phyloP scores from a whole-genome alignment of 2,329 filamentous ascomycete genomes.

The Talaromyces piceae region DNA sequence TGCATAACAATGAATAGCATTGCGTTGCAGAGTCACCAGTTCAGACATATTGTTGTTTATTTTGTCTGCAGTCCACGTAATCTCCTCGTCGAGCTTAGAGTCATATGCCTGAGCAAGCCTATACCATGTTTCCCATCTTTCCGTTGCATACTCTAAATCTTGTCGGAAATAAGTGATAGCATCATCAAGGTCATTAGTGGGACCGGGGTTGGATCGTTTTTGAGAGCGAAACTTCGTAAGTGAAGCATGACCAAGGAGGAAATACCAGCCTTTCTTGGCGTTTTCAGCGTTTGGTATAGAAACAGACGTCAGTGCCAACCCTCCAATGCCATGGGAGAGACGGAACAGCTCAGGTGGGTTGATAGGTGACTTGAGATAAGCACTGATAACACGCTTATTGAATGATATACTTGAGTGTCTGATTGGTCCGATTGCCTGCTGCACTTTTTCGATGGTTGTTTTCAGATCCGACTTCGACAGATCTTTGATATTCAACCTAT shows the following conservation, averaged over 20 bases:
- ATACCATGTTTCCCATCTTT: constrained; percentile 88
- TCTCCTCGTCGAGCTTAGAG: constrained; percentile 76
- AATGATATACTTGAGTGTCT: constrained; percentile 77
- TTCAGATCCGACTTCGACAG: constrained; percentile 86
- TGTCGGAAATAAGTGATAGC: constrained; percentile 72
- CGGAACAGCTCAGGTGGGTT: constrained; percentile 73
- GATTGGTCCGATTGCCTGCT: constrained; percentile 69
- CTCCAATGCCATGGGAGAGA: constrained; percentile 70
- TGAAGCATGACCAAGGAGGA: constrained; percentile 78
- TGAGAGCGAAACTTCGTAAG: constrained; percentile 76
- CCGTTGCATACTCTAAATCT: constrained; percentile 72
- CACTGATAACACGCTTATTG: constrained; percentile 74
- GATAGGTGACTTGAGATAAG: constrained; percentile 75
- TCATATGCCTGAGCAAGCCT: constrained; percentile 80
- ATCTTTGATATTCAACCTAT: constrained; percentile 81
- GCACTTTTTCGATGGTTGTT: constrained; percentile 84
- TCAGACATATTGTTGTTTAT: constrained; percentile 76
- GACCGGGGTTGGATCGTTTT: constrained; percentile 69
- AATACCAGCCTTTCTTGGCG: constrained; percentile 84
- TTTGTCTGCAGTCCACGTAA: constrained; percentile 84
- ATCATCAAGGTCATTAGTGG: constrained; percentile 76
- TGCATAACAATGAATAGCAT: constrained; percentile 72
- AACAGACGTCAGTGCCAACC: constrained; percentile 64
- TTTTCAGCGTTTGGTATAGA: constrained; percentile 61
- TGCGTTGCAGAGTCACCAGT: constrained; percentile 66